Percentiles rank a stretch among this genome's conserved stretches.
Evolutionary conservation across 2,329 filamentous ascomycete species (phyloP).

Genomic region (Xylaria digitata): DNA sequence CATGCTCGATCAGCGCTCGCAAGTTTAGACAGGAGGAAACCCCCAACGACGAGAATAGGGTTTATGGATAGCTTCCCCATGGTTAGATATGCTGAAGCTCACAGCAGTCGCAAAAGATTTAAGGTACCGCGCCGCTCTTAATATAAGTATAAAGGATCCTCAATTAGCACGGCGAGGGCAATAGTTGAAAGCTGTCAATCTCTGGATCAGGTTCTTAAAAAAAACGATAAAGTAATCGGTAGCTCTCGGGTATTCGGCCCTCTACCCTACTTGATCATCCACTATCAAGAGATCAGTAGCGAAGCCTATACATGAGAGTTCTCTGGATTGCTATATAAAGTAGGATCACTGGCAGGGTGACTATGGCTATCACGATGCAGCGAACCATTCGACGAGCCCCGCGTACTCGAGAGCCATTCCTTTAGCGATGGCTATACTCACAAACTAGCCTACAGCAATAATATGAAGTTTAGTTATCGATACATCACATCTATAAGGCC

Average conservation of each 20-base stretch:
- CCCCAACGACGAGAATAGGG: slow-evolving; percentile 25
- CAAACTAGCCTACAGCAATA: background rate
- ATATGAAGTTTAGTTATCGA: background rate
- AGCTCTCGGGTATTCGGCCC: slow-evolving; percentile 29
- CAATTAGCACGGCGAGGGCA: background rate
- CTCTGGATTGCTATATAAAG: background rate
- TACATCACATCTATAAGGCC: background rate
- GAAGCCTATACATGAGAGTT: background rate
- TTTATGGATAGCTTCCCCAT: slow-evolving; percentile 25
- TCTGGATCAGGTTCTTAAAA: background rate
- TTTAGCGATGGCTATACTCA: background rate
- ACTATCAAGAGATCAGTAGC: background rate
- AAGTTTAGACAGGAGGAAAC: slow-evolving; percentile 12
- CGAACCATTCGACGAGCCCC: background rate
- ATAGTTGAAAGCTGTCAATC: background rate
- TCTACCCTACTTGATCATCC: slow-evolving; percentile 9
- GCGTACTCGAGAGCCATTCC: background rate
- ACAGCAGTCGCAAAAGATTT: no score
- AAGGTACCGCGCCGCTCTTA: background rate
- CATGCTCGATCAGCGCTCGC: slow-evolving; percentile 46
- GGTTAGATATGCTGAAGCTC: background rate
- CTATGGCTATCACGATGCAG: background rate
- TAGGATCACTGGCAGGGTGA: background rate
- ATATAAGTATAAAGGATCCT: slow-evolving; percentile 12
- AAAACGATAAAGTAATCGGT: slow-evolving; percentile 15